A percentile compares a stretch with the other conserved stretches of the same genome.
These are phyloP conservation scores for Beta corolliflora DNA, from an alignment of 179 eudicot species.

Conservation along the genomic window DNA sequence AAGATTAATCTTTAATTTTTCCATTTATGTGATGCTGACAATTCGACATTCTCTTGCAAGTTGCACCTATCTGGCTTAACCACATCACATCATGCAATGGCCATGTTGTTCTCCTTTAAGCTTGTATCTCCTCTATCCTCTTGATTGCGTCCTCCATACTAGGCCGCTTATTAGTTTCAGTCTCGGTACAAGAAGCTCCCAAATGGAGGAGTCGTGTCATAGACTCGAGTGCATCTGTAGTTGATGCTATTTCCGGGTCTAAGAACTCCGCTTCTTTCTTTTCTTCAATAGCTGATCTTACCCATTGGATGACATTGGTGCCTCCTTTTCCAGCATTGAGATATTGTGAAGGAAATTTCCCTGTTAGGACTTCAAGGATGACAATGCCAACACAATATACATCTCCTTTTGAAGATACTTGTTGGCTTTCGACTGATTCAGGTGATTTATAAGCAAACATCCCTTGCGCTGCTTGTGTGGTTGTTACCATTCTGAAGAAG, in stretches of 20 bases:
- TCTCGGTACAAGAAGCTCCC: slow-evolving; percentile 56
- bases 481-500: slow-evolving; percentile 43
- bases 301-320: slow-evolving; percentile 76
- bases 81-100: background rate
- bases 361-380: slow-evolving; percentile 67
- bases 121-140: slow-evolving; percentile 54
- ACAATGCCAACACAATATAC: slow-evolving; percentile 75
- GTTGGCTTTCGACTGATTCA: slow-evolving; percentile 46
- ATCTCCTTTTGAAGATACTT: slow-evolving; percentile 56
- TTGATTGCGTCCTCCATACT: slow-evolving; percentile 47
- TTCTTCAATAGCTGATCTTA: slow-evolving; percentile 44
- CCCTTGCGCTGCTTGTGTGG: slow-evolving; percentile 50
- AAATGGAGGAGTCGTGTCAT: slow-evolving; percentile 56
- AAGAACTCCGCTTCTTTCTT: slow-evolving; percentile 47
- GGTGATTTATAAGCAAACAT: slow-evolving; percentile 70
- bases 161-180: slow-evolving; percentile 46
- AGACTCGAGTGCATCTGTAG: slow-evolving; percentile 30
- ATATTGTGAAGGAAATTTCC: slow-evolving; percentile 79
- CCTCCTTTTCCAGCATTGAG: slow-evolving; percentile 71
- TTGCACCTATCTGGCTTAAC: slow-evolving; percentile 1
- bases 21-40: background rate
- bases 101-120: slow-evolving; percentile 8
- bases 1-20: slow-evolving; percentile 3
- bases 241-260: slow-evolving; percentile 62
- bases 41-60: background rate